Conservation (phyloP, 225 moss, liverwort and hornwort genomes). For the Physcomitrellopsis africana region DNA sequence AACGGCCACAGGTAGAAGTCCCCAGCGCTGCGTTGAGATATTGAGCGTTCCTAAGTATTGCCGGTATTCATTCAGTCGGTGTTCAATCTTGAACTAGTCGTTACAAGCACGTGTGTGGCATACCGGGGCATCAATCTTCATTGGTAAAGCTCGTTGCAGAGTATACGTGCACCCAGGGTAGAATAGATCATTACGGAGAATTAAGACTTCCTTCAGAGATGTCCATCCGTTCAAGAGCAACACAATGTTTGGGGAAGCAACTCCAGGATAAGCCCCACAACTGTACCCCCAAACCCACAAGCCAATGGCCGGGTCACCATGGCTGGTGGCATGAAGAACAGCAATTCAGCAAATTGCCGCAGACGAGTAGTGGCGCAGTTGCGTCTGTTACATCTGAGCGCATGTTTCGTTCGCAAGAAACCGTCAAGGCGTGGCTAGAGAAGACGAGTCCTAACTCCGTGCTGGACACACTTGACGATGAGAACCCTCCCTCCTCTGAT, state of each 20-base stretch:
- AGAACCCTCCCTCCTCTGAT: constrained; percentile 23
- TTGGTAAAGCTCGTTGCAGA: too few species aligned
- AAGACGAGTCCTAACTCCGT: constrained; percentile 50
- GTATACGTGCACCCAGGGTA: too few species aligned
- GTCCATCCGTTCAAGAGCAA: constrained; percentile 47
- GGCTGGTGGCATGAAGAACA: constrained; percentile 36
- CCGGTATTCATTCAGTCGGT: too few species aligned
- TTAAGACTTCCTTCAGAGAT: constrained; percentile 24
- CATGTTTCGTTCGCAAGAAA: constrained; percentile 42
- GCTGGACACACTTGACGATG: constrained; percentile 33
- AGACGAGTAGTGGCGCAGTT: constrained; percentile 17
- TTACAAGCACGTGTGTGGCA: too few species aligned
- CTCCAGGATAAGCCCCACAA: constrained; percentile 35
- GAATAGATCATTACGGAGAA: too few species aligned
- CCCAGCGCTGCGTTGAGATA: too few species aligned
- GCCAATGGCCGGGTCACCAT: constrained; percentile 36
- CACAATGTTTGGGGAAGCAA: constrained; percentile 39
- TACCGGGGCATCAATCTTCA: too few species aligned
- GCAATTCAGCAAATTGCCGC: constrained; percentile 29
- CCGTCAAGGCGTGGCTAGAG: constrained; percentile 54
- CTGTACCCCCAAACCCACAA: constrained; percentile 19
- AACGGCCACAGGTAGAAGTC: too few species aligned
- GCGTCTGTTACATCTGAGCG: constrained; percentile 34
- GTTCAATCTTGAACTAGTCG: too few species aligned
- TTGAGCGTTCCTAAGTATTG: too few species aligned